phyloP scores from a whole-genome alignment of 768 basidiomycete species.

The Suillus hirtellus region DNA sequence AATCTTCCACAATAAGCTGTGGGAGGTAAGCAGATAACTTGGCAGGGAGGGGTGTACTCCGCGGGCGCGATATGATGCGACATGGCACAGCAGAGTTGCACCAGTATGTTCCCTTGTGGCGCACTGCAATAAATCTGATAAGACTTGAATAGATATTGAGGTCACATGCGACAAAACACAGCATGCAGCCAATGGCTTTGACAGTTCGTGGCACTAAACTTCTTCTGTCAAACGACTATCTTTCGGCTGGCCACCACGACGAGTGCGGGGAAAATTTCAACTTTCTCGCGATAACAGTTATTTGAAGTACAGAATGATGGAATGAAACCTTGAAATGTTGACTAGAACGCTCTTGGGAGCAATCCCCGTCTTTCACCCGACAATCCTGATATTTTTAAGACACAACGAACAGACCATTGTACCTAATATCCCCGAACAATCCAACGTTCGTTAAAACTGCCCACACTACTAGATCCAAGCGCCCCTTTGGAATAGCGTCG shows the following conservation, averaged over 20 bases:
- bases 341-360: background rate
- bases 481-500: no score
- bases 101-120: background rate
- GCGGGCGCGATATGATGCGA: background rate
- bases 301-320: background rate
- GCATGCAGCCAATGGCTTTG: conserved; percentile 52
- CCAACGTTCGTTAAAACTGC: no score
- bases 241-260: background rate
- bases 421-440: background rate
- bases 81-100: background rate
- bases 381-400: background rate
- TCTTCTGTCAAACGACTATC: background rate
- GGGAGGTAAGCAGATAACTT: conserved; percentile 71
- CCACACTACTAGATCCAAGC: background rate
- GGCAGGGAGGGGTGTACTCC: background rate
- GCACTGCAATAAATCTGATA: background rate
- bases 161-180: background rate
- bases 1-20: conserved; percentile 86
- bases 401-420: background rate
- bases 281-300: background rate
- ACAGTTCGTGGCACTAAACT: conserved; percentile 57
- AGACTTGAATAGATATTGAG: background rate
- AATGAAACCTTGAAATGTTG: background rate
- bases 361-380: background rate
- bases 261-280: background rate